Base-by-base conservation (phyloP, 805 yeast species). In the Zygosaccharomyces siamensis region DNA sequence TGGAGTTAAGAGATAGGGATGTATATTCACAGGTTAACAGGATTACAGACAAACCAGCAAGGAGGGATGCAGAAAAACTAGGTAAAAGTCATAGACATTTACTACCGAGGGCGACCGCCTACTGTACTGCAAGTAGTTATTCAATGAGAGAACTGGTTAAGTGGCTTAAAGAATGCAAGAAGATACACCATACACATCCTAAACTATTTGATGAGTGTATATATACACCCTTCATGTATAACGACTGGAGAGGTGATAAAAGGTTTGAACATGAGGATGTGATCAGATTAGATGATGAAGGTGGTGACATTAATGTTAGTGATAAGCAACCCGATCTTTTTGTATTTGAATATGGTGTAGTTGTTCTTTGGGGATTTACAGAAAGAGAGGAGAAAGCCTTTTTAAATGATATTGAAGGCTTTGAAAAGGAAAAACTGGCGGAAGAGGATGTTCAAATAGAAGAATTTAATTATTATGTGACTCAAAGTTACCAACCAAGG, bases 341-440 rank as follows among this genome's bases (percentile, higher is more conserved):
- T 62, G 73, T 93, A 6, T 93, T 93, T 71, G 97, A 90, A 60
- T 93, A 93, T 67, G 99, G 99, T 18, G 99, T 93, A n/a, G 82
- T 89, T 28, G 96, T 93, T 1, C 70, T 93, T 72, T 93, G 99
- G 99, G 99, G 99, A 0, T 93, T 88, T 61, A 80, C 89, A 1
- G 76, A 81, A 46, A 77, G 81, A 46, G 98, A 93, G 67, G 99
- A 93, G 63, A 73, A 70, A 55, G 81, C 89, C 44, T 87, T 93
- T 57, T 69, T 93, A 47, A 77, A 77, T 44, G 97, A 92, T 61
- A 71, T 93, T 56, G 95, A 92, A n/a, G 81, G 80, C 52, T 93
- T 90, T 67, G 99, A 86, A 62, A 84, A 80, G 61, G 99, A 93
- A 63, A 93, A 93, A 66, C 74, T 93, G 31, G 86, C 96, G 0